These are phyloP conservation scores for Asterionellopsis glacialis DNA, from an alignment of 108 stramenopile genomes.

Conservation along the genomic window DNA sequence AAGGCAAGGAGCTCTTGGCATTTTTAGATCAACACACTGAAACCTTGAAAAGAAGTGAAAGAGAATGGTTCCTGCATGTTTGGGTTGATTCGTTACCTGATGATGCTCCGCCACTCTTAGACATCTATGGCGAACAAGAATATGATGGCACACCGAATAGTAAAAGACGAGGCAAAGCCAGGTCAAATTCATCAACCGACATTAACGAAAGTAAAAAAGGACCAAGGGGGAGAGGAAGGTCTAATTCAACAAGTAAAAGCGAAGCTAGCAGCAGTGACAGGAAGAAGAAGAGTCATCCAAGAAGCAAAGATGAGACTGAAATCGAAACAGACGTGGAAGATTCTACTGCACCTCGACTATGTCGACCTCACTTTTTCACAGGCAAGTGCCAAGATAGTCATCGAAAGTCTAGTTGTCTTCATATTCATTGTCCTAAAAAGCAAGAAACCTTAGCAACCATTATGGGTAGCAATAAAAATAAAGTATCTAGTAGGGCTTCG, in stretches of 20 bases:
- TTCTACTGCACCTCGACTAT: neutral
- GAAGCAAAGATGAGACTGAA: slow-evolving; percentile 1
- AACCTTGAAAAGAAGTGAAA: too few species aligned
- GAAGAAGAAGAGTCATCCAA: slow-evolving; percentile 7
- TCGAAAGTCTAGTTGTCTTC: too few species aligned
- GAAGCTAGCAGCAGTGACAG: neutral
- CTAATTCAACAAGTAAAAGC: neutral
- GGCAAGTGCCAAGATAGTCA: neutral
- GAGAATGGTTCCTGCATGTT: too few species aligned
- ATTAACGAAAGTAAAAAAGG: neutral
- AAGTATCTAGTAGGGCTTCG: too few species aligned
- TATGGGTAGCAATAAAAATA: too few species aligned
- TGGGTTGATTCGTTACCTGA: too few species aligned
- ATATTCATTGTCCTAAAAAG: too few species aligned
- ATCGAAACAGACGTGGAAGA: neutral
- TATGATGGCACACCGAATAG: too few species aligned
- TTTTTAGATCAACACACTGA: neutral
- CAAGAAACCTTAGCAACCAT: too few species aligned
- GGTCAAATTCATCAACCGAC: slow-evolving; percentile 4
- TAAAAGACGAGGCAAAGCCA: too few species aligned
- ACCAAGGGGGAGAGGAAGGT: slow-evolving; percentile 11
- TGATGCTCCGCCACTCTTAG: too few species aligned
- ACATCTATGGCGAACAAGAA: too few species aligned
- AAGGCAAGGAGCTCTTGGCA: neutral
- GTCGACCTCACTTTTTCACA: slow-evolving; percentile 2